A percentile compares a stretch with the other conserved stretches of the same genome.
phyloP scores from a whole-genome alignment of 495 filamentous ascomycete genomes.

The Penicillium cataractarum region DNA sequence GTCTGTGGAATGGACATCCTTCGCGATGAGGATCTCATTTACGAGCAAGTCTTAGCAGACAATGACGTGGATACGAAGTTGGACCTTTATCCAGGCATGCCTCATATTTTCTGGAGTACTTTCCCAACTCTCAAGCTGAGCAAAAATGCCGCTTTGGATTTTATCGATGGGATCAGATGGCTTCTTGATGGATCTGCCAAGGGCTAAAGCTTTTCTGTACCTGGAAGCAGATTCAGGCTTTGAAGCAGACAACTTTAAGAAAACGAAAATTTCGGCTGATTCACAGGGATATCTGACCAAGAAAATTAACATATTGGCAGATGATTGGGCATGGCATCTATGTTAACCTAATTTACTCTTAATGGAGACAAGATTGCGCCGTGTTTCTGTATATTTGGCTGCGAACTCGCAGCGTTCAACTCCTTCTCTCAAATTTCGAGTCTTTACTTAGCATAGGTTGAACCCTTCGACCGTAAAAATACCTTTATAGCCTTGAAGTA shows the following conservation, averaged over 20 bases:
- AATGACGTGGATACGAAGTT: constrained; percentile 40
- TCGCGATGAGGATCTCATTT: constrained; percentile 45
- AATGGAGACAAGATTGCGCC: too few relatives aligned
- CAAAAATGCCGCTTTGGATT: neutral
- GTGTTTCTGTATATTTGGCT: too few relatives aligned
- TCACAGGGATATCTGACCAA: too few relatives aligned
- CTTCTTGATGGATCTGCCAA: neutral
- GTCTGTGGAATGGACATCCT: constrained; percentile 41
- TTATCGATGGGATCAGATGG: neutral
- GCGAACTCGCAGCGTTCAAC: too few relatives aligned
- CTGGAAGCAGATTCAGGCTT: neutral
- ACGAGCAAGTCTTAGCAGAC: constrained; percentile 37
- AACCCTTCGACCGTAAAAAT: too few relatives aligned
- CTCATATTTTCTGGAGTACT: constrained; percentile 30
- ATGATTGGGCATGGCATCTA: too few relatives aligned
- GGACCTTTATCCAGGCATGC: constrained; percentile 47
- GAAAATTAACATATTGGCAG: too few relatives aligned
- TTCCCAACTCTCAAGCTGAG: neutral
- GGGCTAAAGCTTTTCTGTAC: neutral
- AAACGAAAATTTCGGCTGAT: neutral
- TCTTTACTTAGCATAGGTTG: too few relatives aligned
- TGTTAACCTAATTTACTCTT: too few relatives aligned
- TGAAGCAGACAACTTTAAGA: neutral
- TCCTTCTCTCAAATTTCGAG: too few relatives aligned
- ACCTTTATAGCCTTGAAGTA: neutral